Evolutionary conservation across 257 asterid genomes (phyloP).

Genomic region (Rhazya stricta): DNA sequence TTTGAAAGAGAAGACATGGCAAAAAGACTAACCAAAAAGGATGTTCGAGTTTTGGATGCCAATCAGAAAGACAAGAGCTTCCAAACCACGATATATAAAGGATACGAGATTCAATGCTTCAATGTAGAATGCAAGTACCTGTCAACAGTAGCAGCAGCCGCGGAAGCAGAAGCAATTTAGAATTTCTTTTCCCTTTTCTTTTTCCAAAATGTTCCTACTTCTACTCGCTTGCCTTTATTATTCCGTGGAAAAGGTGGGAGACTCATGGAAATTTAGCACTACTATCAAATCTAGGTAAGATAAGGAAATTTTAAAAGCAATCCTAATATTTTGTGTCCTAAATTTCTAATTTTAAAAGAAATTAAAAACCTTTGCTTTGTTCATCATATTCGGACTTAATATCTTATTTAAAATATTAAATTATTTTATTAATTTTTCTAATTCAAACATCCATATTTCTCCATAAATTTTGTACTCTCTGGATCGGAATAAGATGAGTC

Average conservation of each 20-base stretch:
- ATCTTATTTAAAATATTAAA: too few relatives aligned
- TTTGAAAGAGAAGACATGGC: conserved; percentile 20
- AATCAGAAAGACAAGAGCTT: neutral
- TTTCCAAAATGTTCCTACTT: neutral
- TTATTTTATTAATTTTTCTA: too few relatives aligned
- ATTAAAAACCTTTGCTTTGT: too few relatives aligned
- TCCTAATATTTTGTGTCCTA: too few relatives aligned
- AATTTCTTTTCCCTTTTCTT: neutral
- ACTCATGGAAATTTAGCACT: too few relatives aligned
- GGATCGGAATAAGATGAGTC: neutral
- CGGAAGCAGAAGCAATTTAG: neutral
- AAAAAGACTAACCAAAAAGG: neutral
- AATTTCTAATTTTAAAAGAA: too few relatives aligned
- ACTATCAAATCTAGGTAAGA: too few relatives aligned
- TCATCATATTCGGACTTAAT: too few relatives aligned
- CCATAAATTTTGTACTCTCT: neutral
- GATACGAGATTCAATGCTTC: neutral
- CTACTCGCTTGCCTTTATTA: too few relatives aligned
- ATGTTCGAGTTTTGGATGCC: neutral
- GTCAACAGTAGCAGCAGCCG: conserved; percentile 21
- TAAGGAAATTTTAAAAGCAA: too few relatives aligned
- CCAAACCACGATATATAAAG: conserved; percentile 1
- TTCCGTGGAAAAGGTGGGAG: too few relatives aligned
- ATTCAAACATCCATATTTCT: too few relatives aligned
- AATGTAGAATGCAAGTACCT: neutral